Conservation (phyloP, 495 filamentous ascomycete genomes). For the Penicillium robsamsonii region DNA sequence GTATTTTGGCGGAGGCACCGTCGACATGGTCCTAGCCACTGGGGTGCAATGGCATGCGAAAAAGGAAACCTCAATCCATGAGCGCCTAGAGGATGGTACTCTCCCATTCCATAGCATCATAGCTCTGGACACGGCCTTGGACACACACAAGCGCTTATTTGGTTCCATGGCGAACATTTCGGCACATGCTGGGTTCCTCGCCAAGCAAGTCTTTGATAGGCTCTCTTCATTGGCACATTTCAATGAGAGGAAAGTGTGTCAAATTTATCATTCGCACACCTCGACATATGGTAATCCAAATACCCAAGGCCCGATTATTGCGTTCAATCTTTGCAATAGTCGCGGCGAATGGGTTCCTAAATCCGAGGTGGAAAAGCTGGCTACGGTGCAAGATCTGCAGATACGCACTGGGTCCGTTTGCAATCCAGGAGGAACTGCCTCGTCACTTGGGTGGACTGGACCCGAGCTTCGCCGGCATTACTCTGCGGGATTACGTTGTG, state of each 20-base stretch:
- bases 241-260: conserved; percentile 65
- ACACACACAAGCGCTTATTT: conserved; percentile 66
- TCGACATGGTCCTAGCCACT: conserved; percentile 65
- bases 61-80: conserved; percentile 71
- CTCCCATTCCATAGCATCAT: conserved; percentile 85
- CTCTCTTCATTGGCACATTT: conserved; percentile 61
- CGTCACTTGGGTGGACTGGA: conserved; percentile 62
- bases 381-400: conserved; percentile 73
- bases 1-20: conserved; percentile 96
- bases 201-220: conserved; percentile 54
- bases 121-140: conserved; percentile 70
- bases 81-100: conserved; percentile 85
- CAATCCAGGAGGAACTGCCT: conserved; percentile 83
- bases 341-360: conserved; percentile 73
- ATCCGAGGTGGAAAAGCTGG: conserved; percentile 80
- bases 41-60: conserved; percentile 63
- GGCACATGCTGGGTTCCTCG: conserved; percentile 70
- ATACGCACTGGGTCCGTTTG: conserved; percentile 83
- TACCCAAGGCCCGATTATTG: conserved; percentile 73
- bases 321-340: conserved; percentile 75
- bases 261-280: conserved; percentile 55
- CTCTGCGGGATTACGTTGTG: conserved; percentile 74
- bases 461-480: conserved; percentile 82
- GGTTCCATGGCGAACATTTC: conserved; percentile 67
- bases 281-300: conserved; percentile 40